phyloP scores from a whole-genome alignment of 495 filamentous ascomycete species.

The Xylaria palmicola region DNA sequence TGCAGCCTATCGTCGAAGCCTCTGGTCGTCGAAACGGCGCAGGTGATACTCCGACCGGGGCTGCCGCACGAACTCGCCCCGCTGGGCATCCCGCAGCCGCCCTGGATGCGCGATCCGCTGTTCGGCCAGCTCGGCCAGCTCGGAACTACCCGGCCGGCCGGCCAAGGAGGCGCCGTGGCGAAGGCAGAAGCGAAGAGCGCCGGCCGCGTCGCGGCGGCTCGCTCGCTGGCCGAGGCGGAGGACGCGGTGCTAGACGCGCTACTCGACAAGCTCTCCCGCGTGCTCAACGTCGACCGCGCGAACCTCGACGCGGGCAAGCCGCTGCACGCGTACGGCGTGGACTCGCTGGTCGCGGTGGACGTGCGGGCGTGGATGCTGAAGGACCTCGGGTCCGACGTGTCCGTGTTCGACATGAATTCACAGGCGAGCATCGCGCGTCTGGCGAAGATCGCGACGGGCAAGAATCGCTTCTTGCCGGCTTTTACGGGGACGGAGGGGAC shows the following conservation, averaged over 20 bases:
- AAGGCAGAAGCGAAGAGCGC: neutral
- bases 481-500: neutral
- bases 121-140: constrained; percentile 11
- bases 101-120: constrained; percentile 11
- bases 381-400: constrained; percentile 33
- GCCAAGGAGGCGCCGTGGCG: neutral
- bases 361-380: constrained; percentile 45
- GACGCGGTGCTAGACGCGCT: constrained; percentile 9
- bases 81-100: neutral
- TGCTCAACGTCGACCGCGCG: neutral
- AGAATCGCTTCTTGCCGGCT: constrained; percentile 4
- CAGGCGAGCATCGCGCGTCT: constrained; percentile 9
- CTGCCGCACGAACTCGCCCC: constrained; percentile 7
- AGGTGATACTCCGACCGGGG: constrained; percentile 13
- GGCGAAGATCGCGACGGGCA: constrained; percentile 9
- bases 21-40: neutral
- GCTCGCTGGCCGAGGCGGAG: constrained; percentile 2
- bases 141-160: neutral
- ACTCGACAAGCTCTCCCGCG: constrained; percentile 8
- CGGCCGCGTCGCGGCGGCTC: neutral
- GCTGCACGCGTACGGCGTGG: constrained; percentile 37
- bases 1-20: neutral
- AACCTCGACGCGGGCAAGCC: constrained; percentile 19
- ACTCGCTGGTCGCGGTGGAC: constrained; percentile 52
- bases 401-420: constrained; percentile 36